Conservation (phyloP, 2,329 filamentous ascomycete genomes). For the Camillea tinctor region DNA sequence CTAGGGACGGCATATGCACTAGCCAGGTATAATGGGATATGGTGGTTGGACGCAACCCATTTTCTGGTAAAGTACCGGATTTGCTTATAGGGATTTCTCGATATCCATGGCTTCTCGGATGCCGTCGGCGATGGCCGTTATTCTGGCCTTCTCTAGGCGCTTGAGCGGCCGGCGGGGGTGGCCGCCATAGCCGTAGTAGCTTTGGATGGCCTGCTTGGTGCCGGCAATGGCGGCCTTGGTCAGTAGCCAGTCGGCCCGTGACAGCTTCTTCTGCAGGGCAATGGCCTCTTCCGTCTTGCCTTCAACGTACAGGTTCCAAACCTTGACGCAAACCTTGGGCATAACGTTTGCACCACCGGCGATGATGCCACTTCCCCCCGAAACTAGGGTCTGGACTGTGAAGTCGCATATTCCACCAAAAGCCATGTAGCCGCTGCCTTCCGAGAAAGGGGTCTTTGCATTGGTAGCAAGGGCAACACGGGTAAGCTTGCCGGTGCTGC, state of each 20-base stretch:
- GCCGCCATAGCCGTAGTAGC: conserved; percentile 78
- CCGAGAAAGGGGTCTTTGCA: conserved; percentile 62
- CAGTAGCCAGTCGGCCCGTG: conserved; percentile 77
- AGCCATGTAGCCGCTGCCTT: conserved; percentile 73
- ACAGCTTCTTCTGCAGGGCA: conserved; percentile 73
- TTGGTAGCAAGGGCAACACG: conserved; percentile 72
- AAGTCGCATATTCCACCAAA: conserved; percentile 89
- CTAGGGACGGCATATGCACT: not conserved
- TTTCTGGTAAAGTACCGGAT: not conserved
- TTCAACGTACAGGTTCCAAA: conserved; percentile 73
- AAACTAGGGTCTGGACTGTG: conserved; percentile 75
- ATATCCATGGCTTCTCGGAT: conserved; percentile 65
- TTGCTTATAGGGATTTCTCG: conserved; percentile 51
- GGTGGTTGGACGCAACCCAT: not conserved
- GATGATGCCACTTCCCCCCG: conserved; percentile 80
- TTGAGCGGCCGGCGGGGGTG: conserved; percentile 72
- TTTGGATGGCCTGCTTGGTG: conserved; percentile 81
- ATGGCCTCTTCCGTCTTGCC: conserved; percentile 75
- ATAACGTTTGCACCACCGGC: conserved; percentile 83
- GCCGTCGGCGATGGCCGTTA: conserved; percentile 52
- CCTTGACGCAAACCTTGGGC: conserved; percentile 75
- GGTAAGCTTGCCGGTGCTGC: conserved; percentile 85
- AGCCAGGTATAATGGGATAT: not conserved
- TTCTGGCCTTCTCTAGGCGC: conserved; percentile 58
- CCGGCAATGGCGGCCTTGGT: conserved; percentile 81